These are phyloP conservation scores for Backusella australiensis DNA, from an alignment of 192 early-diverging fungal species.

Conservation along the genomic window DNA sequence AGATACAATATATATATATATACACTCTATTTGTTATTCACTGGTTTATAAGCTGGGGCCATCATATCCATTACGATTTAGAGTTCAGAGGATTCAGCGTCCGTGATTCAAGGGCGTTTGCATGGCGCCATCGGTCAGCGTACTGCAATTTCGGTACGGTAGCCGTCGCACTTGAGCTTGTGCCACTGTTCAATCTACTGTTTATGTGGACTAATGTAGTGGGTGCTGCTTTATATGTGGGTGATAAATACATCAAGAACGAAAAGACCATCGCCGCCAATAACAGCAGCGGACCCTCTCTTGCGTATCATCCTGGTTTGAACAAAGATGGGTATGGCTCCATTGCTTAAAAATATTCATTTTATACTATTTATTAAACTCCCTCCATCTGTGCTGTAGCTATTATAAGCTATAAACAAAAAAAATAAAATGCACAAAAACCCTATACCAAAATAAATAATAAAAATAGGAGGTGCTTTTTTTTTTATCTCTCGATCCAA, in stretches of 20 bases:
- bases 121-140: slow-evolving; percentile 37
- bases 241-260: slow-evolving; percentile 55
- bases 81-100: slow-evolving; percentile 50
- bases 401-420: not conserved
- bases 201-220: slow-evolving; percentile 74
- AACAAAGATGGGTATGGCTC: slow-evolving; percentile 1
- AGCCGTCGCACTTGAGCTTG: slow-evolving; percentile 58
- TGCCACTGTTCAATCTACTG: slow-evolving; percentile 57
- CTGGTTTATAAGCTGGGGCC: slow-evolving; percentile 37
- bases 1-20: not conserved
- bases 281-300: not conserved
- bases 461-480: too few relatives aligned
- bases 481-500: not conserved
- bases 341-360: not conserved
- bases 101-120: slow-evolving; percentile 40
- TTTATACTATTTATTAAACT: not conserved
- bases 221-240: slow-evolving; percentile 61
- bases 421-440: not conserved
- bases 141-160: slow-evolving; percentile 45
- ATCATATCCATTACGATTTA: slow-evolving; percentile 50
- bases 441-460: not conserved
- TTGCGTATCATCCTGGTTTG: not conserved
- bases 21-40: not conserved
- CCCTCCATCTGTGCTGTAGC: not conserved
- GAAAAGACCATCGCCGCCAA: slow-evolving; percentile 3